phyloP scores from a whole-genome alignment of 495 filamentous ascomycete species.

The Talaromyces liani region DNA sequence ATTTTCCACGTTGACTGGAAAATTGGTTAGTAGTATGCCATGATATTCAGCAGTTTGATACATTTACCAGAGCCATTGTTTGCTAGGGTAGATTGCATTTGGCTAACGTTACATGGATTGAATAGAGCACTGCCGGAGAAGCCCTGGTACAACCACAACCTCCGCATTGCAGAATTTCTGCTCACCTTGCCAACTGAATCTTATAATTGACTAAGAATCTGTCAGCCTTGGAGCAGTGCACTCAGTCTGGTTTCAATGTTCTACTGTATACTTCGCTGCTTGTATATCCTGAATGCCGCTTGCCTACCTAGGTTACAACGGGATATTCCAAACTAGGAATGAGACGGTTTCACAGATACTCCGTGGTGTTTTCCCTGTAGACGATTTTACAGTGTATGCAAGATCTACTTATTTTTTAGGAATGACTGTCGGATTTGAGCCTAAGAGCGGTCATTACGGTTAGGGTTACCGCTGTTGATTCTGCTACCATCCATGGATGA shows the following conservation, averaged over 20 bases:
- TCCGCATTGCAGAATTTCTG: neutral
- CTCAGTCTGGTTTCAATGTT: neutral
- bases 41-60: neutral
- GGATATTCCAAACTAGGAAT: neutral
- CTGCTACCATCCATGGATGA: too few relatives aligned
- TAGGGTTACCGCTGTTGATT: neutral
- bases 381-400: neutral
- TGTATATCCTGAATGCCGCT: neutral
- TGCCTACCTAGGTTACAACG: neutral
- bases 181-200: neutral
- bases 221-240: neutral
- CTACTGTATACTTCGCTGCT: neutral
- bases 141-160: neutral
- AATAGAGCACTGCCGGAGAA: neutral
- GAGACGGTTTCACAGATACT: neutral
- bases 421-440: neutral
- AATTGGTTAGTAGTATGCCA: neutral
- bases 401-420: neutral
- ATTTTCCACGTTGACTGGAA: neutral
- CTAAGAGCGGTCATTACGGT: neutral
- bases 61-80: neutral
- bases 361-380: neutral
- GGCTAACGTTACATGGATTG: neutral
- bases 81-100: neutral
- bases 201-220: neutral